phyloP scores from a whole-genome alignment of 768 basidiomycete genomes.

The Daedaleopsis sinensis region DNA sequence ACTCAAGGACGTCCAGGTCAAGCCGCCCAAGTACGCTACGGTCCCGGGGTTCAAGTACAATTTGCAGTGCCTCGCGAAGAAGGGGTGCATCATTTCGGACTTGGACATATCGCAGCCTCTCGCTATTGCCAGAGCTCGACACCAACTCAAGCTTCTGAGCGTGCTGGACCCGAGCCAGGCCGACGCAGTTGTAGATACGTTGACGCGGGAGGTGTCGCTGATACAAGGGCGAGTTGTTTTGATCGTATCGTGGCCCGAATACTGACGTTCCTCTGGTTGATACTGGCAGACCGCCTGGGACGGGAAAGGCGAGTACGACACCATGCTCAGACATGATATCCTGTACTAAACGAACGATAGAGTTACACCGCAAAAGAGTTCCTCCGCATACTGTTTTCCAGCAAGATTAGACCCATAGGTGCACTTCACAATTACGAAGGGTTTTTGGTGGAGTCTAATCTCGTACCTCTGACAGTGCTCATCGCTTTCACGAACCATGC shows the following conservation, averaged over 20 bases:
- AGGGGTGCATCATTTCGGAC: slow-evolving; percentile 42
- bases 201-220: slow-evolving; percentile 62
- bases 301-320: slow-evolving; percentile 60
- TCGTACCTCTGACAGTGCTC: slow-evolving; percentile 31
- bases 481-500: slow-evolving; percentile 81
- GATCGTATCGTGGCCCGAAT: too few species aligned
- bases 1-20: slow-evolving; percentile 39
- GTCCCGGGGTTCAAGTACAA: slow-evolving; percentile 60
- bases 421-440: neutral
- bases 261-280: too few species aligned
- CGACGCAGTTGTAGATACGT: slow-evolving; percentile 63
- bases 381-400: slow-evolving; percentile 62
- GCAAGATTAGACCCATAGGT: slow-evolving; percentile 38
- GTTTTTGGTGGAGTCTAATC: too few species aligned
- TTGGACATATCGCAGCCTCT: slow-evolving; percentile 43
- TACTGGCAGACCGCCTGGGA: slow-evolving; percentile 66
- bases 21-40: slow-evolving; percentile 57
- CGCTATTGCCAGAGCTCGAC: slow-evolving; percentile 47
- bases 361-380: slow-evolving; percentile 73
- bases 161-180: slow-evolving; percentile 72
- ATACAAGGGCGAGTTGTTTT: slow-evolving; percentile 78
- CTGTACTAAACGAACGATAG: too few species aligned
- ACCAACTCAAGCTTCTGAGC: slow-evolving; percentile 45
- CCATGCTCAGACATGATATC: neutral
- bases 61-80: slow-evolving; percentile 51